These are phyloP conservation scores for Penicillium coprophilum DNA, from an alignment of 495 filamentous ascomycete genomes.

Conservation along the genomic window DNA sequence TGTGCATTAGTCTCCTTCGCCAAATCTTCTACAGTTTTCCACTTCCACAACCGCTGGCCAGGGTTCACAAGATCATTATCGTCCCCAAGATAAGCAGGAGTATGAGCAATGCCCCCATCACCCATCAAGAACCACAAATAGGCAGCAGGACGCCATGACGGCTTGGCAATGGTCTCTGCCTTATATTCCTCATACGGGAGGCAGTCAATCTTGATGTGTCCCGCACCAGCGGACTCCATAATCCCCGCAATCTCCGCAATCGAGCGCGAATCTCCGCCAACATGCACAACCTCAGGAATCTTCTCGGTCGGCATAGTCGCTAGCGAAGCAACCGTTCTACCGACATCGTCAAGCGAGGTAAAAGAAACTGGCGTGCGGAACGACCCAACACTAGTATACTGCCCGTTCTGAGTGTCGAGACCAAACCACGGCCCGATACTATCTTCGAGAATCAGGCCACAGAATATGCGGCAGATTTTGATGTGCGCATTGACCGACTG, in stretches of 20 bases:
- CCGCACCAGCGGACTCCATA: constrained; percentile 24
- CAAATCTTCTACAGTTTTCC: constrained; percentile 23
- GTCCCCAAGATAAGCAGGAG: constrained; percentile 15
- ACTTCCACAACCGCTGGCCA: constrained; percentile 20
- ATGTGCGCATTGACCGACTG: constrained; percentile 11
- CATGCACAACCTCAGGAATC: constrained; percentile 24
- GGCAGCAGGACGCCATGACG: constrained; percentile 20
- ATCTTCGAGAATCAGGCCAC: constrained; percentile 30
- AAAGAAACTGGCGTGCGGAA: constrained; percentile 22
- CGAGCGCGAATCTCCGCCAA: constrained; percentile 25
- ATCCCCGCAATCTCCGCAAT: constrained; percentile 22
- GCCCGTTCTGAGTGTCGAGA: constrained; percentile 24
- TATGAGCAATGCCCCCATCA: constrained; percentile 25
- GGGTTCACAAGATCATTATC: constrained; percentile 20
- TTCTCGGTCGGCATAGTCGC: constrained; percentile 9
- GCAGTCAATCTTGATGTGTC: constrained; percentile 20
- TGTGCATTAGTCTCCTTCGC: constrained; percentile 15
- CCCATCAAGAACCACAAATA: constrained; percentile 32
- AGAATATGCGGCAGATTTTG: constrained; percentile 31
- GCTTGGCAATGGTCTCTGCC: neutral
- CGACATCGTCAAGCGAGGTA: constrained; percentile 23
- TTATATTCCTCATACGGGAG: constrained; percentile 14
- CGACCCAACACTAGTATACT: constrained; percentile 25
- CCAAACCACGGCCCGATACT: constrained; percentile 34
- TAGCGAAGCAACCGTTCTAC: constrained; percentile 21